Evolutionary conservation across 306 rosid genomes (phyloP), one percentile per base, ranked within the genome.

Genomic region (Albizia julibrissin): DNA sequence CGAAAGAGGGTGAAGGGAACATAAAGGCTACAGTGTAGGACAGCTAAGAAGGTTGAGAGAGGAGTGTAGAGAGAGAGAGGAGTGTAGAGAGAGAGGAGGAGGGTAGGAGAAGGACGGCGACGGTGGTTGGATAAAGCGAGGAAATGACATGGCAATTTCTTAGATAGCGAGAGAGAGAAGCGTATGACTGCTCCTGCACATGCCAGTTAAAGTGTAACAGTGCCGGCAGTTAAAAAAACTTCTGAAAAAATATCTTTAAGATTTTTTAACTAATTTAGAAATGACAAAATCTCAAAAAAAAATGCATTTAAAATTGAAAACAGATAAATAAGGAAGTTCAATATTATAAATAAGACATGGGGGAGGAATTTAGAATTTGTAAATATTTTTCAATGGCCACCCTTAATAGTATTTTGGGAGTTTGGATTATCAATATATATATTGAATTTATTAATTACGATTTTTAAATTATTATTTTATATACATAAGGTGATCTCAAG

Each of bases 61-160:
- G 76, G 39, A 59, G 40, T 76, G 3, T 69, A 52, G 50, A n/a
- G 19, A 15, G 21, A 52, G 59, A 49, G 37, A 13, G 76, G 39
- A 59, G 40, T 76, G 3, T 69, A 52, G 50, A n/a, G 19, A 15
- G 21, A 52, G 59, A 22, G 6, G 24, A 6, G 62, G 79, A 67
- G 80, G 26, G 43, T 79, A 26, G 79, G 56, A 22, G 79, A 59
- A 61, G 75, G 85, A 80, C 87, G 91, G 90, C 92, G 89, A 82
- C 89, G 90, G 90, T 87, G 80, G 91, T 87, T 91, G 89, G 91
- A 87, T 80, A 80, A 82, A 79, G 86, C 64, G 78, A 68, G 72
- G 86, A 81, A 76, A 83, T 79, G 91, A 86, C 85, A 85, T 86
- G 90, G 83, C 79, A 15, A 29, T 65, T 70, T 87, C 87, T 76